These are phyloP conservation scores for Talaromyces proteolyticus DNA, from an alignment of 495 filamentous ascomycete species.

Conservation along the genomic window DNA sequence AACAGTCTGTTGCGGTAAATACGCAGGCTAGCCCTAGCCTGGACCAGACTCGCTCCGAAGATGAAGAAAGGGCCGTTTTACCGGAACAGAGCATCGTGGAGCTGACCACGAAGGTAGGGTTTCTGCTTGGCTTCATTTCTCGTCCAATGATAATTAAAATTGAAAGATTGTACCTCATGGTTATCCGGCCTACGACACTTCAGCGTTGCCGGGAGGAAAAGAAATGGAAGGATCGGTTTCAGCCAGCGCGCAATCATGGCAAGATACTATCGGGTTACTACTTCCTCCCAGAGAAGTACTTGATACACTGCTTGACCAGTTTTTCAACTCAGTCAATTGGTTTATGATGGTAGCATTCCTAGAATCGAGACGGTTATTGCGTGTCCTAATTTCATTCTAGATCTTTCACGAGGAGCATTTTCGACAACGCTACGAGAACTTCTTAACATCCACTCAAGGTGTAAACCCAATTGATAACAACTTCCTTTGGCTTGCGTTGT, in stretches of 20 bases:
- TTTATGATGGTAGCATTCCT: slow-evolving; percentile 11
- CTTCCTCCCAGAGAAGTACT: slow-evolving; percentile 4
- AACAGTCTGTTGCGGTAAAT: not conserved
- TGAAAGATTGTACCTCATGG: no score
- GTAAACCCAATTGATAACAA: slow-evolving; percentile 6
- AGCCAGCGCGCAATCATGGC: slow-evolving; percentile 4
- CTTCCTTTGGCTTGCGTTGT: slow-evolving; percentile 7
- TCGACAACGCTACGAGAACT: slow-evolving; percentile 10
- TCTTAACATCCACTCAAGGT: slow-evolving; percentile 3
- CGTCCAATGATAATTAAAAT: not conserved
- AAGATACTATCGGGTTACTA: slow-evolving; percentile 7
- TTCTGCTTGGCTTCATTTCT: not conserved
- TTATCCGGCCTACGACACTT: slow-evolving; percentile 5
- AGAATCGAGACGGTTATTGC: not conserved
- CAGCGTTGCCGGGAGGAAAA: slow-evolving; percentile 10
- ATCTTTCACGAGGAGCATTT: slow-evolving; percentile 11
- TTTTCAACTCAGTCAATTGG: slow-evolving; percentile 11
- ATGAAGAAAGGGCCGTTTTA: not conserved
- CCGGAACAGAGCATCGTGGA: not conserved
- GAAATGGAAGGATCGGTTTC: not conserved
- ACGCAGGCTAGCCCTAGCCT: not conserved
- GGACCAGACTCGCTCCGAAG: not conserved
- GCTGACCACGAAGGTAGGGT: not conserved
- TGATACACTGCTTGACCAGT: slow-evolving; percentile 7
- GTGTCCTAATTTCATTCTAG: not conserved